A percentile compares a stretch with the other conserved stretches of the same genome.
Evolutionary conservation across 768 basidiomycete species (phyloP).

Genomic region (Tulasnella sp.): DNA sequence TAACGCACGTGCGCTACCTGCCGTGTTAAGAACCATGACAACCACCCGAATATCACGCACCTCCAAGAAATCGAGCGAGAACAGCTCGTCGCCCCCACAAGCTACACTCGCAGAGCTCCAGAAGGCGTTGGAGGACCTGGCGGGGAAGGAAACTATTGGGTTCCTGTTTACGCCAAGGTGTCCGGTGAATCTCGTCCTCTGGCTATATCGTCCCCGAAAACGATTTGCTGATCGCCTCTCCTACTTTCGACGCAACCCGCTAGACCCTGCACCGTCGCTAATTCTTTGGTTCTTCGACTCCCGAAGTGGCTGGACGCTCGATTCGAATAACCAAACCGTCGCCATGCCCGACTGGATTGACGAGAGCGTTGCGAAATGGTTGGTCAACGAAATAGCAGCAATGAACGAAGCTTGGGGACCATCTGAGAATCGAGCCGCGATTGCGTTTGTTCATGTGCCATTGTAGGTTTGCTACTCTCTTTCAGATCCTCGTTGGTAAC

Average conservation of each 20-base stretch:
- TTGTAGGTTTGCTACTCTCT: slow-evolving; percentile 49
- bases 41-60: slow-evolving; percentile 72
- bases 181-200: slow-evolving; percentile 13
- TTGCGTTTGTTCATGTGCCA: slow-evolving; percentile 78
- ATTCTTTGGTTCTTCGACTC: slow-evolving; percentile 83
- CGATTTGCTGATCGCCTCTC: not conserved
- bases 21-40: slow-evolving; percentile 69
- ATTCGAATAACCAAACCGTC: slow-evolving; percentile 46
- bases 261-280: slow-evolving; percentile 56
- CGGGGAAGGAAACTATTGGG: slow-evolving; percentile 77
- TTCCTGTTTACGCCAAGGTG: slow-evolving; percentile 55
- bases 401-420: slow-evolving; percentile 68
- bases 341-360: slow-evolving; percentile 72
- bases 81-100: slow-evolving; percentile 55
- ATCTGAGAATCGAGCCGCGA: slow-evolving; percentile 54
- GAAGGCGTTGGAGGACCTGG: slow-evolving; percentile 63
- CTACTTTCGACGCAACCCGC: not conserved
- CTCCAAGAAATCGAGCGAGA: slow-evolving; percentile 68
- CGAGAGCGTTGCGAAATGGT: slow-evolving; percentile 63
- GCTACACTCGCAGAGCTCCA: slow-evolving; percentile 66
- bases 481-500: not conserved
- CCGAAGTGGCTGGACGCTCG: slow-evolving; percentile 59
- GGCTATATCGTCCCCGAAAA: not conserved
- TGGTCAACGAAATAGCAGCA: slow-evolving; percentile 52
- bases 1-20: not conserved